phyloP scores from a whole-genome alignment of 352 stramenopile species.

The Phytophthora citricola region DNA sequence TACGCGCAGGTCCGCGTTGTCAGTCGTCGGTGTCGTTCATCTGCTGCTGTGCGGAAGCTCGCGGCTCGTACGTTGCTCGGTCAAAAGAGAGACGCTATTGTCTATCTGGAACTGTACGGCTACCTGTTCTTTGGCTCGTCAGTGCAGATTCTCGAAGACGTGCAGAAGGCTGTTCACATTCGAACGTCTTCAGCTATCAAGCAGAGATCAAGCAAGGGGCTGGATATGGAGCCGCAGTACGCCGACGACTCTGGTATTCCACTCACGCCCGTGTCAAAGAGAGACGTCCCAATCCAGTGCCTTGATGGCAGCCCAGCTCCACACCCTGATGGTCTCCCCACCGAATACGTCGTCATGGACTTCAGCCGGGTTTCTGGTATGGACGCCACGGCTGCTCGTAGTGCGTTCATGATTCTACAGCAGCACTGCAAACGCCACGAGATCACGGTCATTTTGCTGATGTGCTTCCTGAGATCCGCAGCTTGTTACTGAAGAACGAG shows the following conservation, averaged over 20 bases:
- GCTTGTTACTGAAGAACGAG: slow-evolving; percentile 74
- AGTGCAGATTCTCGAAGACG: slow-evolving; percentile 83
- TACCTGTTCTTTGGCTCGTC: slow-evolving; percentile 90
- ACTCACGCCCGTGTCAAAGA: slow-evolving; percentile 55
- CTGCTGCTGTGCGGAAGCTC: slow-evolving; percentile 72
- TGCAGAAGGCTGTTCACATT: slow-evolving; percentile 79
- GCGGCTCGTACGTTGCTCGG: slow-evolving; percentile 63
- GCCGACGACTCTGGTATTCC: slow-evolving; percentile 45
- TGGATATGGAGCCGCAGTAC: slow-evolving; percentile 25
- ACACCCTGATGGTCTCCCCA: slow-evolving; percentile 63
- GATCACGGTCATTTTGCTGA: slow-evolving; percentile 75
- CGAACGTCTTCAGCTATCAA: slow-evolving; percentile 43
- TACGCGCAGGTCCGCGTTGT: slow-evolving; percentile 83
- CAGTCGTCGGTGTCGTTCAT: slow-evolving; percentile 60
- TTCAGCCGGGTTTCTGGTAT: slow-evolving; percentile 90
- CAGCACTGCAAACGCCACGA: slow-evolving; percentile 77
- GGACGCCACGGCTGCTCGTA: slow-evolving; percentile 86
- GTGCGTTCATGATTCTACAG: slow-evolving; percentile 85
- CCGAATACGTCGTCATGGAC: slow-evolving; percentile 90
- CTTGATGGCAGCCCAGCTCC: slow-evolving; percentile 67
- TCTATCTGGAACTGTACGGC: slow-evolving; percentile 82
- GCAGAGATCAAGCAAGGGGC: slow-evolving; percentile 23
- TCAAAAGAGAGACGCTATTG: slow-evolving; percentile 76
- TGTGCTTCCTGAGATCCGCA: slow-evolving; percentile 70
- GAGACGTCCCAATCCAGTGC: slow-evolving; percentile 69